These are phyloP conservation scores for Babesia ovata DNA, from an alignment of 169 alveolate species.

Conservation along the genomic window DNA sequence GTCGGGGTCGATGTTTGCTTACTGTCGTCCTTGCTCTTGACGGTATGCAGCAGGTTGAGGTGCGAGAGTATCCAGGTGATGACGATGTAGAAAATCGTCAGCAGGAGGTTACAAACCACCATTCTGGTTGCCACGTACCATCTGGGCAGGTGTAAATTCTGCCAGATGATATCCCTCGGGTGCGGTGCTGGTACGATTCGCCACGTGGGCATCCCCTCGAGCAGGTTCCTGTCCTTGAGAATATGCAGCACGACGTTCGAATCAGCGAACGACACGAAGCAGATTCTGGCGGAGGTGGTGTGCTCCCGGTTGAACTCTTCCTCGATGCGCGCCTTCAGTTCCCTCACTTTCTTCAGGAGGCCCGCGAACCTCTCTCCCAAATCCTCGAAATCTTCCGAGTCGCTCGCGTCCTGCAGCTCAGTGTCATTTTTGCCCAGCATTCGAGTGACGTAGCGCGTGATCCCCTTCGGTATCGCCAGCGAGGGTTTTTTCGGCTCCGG, in stretches of 20 bases:
- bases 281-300: slow-evolving; percentile 42
- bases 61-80: slow-evolving; percentile 56
- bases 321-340: slow-evolving; percentile 42
- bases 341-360: slow-evolving; percentile 36
- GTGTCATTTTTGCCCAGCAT: neutral
- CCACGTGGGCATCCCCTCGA: slow-evolving; percentile 64
- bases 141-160: slow-evolving; percentile 40
- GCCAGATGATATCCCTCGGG: slow-evolving; percentile 69
- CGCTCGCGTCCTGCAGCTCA: neutral
- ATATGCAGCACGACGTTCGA: slow-evolving; percentile 65
- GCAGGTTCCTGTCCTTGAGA: slow-evolving; percentile 47
- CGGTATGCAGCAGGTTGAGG: slow-evolving; percentile 50
- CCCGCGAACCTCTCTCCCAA: slow-evolving; percentile 2
- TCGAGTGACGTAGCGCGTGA: slow-evolving; percentile 4
- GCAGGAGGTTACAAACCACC: slow-evolving; percentile 29
- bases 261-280: slow-evolving; percentile 70
- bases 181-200: slow-evolving; percentile 70
- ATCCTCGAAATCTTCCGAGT: neutral
- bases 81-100: slow-evolving; percentile 35
- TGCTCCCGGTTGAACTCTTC: slow-evolving; percentile 53
- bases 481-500: slow-evolving; percentile 1
- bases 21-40: slow-evolving; percentile 21
- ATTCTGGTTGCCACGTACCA: slow-evolving; percentile 27
- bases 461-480: neutral
- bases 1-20: neutral